phyloP scores from a whole-genome alignment of 768 basidiomycete species.

The Pisolithus albus region DNA sequence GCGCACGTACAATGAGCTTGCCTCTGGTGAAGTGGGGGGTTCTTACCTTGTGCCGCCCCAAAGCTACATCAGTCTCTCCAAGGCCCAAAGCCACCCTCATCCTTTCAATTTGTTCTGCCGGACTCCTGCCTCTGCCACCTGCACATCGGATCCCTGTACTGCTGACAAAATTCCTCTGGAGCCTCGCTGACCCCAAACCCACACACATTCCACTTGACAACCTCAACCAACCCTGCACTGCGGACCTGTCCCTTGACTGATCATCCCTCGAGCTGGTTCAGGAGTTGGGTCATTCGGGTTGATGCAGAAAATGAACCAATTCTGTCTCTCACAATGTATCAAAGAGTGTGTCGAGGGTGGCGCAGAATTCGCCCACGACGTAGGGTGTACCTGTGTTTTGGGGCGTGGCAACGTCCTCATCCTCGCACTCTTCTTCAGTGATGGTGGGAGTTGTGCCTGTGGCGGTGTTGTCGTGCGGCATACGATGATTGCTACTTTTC shows the following conservation, averaged over 20 bases:
- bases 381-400: constrained; percentile 46
- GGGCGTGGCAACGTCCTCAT: constrained; percentile 30
- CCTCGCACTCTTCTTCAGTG: constrained; percentile 46
- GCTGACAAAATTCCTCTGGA: constrained; percentile 75
- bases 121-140: constrained; percentile 42
- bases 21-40: constrained; percentile 1
- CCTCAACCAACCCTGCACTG: constrained; percentile 70
- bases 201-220: constrained; percentile 58
- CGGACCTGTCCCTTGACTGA: constrained; percentile 90
- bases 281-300: constrained; percentile 93
- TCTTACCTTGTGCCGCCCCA: constrained; percentile 77
- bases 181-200: constrained; percentile 83
- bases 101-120: constrained; percentile 55
- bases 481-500: constrained; percentile 63
- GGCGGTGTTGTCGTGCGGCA: constrained; percentile 27
- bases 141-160: constrained; percentile 68
- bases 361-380: constrained; percentile 82
- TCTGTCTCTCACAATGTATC: constrained; percentile 82
- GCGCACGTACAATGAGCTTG: not conserved
- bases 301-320: constrained; percentile 89
- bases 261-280: constrained; percentile 88
- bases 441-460: constrained; percentile 6
- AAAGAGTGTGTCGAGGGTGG: constrained; percentile 79
- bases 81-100: constrained; percentile 50
- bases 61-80: constrained; percentile 64